A percentile compares a stretch with the other conserved stretches of the same genome.
Evolutionary conservation across 169 alveolate genomes (phyloP).

Genomic region (Perkinsus olseni): DNA sequence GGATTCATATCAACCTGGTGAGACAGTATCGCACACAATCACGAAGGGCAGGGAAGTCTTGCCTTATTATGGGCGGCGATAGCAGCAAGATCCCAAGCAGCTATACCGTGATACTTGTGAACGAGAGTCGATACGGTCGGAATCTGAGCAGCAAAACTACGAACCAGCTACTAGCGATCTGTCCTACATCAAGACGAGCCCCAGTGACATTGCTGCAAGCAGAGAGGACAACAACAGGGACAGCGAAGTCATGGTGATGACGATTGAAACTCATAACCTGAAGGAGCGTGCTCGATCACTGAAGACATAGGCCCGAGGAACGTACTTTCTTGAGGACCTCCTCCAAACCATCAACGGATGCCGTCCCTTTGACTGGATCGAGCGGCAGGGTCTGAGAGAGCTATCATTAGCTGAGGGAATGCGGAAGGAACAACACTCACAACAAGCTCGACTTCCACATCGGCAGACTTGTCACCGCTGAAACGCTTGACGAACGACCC

Average conservation of each 20-base stretch:
- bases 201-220: not conserved
- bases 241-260: not conserved
- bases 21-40: not conserved
- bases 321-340: not conserved
- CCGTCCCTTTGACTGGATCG: not conserved
- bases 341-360: not conserved
- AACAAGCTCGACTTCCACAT: not conserved
- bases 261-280: not conserved
- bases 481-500: not conserved
- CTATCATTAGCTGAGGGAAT: not conserved
- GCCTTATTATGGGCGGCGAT: not conserved
- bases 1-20: not conserved
- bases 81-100: not conserved
- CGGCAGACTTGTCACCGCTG: not conserved
- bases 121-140: not conserved
- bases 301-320: not conserved
- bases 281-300: not conserved
- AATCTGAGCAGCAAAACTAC: not conserved
- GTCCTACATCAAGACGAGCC: not conserved
- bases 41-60: too few relatives aligned
- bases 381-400: not conserved
- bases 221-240: not conserved
- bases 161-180: not conserved
- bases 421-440: not conserved
- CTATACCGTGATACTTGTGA: not conserved